Conservation (phyloP, 257 asterid genomes). For the Apocynum venetum region DNA sequence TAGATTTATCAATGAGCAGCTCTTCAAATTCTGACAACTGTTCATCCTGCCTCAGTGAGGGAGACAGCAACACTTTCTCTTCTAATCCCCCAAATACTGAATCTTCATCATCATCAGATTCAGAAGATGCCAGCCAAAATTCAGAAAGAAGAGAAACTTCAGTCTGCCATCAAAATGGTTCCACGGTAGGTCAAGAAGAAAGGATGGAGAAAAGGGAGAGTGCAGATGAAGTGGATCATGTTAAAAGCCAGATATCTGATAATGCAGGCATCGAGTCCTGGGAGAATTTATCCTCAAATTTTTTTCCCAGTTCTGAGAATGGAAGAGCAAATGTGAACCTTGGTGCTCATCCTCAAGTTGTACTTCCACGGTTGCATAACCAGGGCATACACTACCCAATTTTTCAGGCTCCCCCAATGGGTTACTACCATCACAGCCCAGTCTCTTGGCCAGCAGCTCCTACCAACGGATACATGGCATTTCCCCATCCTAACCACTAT, state of each 20-base stretch:
- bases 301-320: constrained; percentile 32
- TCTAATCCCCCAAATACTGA: constrained; percentile 60
- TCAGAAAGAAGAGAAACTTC: constrained; percentile 60
- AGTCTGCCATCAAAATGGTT: constrained; percentile 34
- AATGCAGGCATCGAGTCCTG: constrained; percentile 27
- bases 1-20: constrained; percentile 42
- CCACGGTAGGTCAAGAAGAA: constrained; percentile 27
- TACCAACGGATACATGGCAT: constrained; percentile 58
- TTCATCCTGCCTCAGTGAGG: constrained; percentile 84
- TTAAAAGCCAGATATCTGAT: constrained; percentile 26
- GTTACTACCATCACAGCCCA: constrained; percentile 73
- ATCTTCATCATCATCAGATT: constrained; percentile 72
- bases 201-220: constrained; percentile 24
- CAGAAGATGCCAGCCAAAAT: constrained; percentile 68
- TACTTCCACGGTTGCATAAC: constrained; percentile 57
- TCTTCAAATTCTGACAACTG: constrained; percentile 72
- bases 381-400: constrained; percentile 58
- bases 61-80: constrained; percentile 68
- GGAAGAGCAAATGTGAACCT: constrained; percentile 36
- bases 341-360: constrained; percentile 47
- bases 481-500: constrained; percentile 66
- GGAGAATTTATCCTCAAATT: constrained; percentile 31
- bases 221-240: constrained; percentile 26
- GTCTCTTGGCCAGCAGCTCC: constrained; percentile 63
- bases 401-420: constrained; percentile 63